A percentile compares a stretch with the other conserved stretches of the same genome.
Conservation (phyloP, 2,329 filamentous ascomycete genomes). For the Cercospora sp. region DNA sequence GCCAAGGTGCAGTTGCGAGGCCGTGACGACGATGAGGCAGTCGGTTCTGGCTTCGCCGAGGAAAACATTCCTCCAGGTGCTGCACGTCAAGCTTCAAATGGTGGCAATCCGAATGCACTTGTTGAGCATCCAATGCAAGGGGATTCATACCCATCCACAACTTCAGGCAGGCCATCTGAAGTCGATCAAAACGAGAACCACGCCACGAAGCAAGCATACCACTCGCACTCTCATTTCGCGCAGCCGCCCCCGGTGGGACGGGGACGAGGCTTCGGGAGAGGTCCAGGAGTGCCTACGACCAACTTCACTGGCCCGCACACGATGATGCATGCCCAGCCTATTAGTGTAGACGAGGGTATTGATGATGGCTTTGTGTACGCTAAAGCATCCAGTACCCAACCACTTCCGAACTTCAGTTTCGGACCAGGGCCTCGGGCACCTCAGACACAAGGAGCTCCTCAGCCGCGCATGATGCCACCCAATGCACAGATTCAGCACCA, state of each 20-base stretch:
- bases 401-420: not conserved
- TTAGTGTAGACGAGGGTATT: not conserved
- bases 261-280: not conserved
- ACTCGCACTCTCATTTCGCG: not conserved
- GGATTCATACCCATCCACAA: conserved; percentile 26
- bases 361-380: not conserved
- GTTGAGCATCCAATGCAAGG: conserved; percentile 12
- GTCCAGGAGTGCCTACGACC: not conserved
- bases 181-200: conserved; percentile 4
- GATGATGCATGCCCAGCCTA: not conserved
- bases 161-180: conserved; percentile 19
- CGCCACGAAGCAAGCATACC: not conserved
- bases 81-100: not conserved
- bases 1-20: not conserved
- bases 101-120: not conserved
- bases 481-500: not conserved
- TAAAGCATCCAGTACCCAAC: not conserved
- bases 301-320: not conserved
- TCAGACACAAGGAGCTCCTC: not conserved
- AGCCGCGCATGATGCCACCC: not conserved
- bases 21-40: not conserved
- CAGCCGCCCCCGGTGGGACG: not conserved
- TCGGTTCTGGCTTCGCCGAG: too few species aligned
- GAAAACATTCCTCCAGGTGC: too few species aligned
- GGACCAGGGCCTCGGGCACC: not conserved